A percentile compares a stretch with the other conserved stretches of the same genome.
These are phyloP conservation scores for Fistulinella staudtii DNA, from an alignment of 1,284 basidiomycete genomes.

Conservation along the genomic window DNA sequence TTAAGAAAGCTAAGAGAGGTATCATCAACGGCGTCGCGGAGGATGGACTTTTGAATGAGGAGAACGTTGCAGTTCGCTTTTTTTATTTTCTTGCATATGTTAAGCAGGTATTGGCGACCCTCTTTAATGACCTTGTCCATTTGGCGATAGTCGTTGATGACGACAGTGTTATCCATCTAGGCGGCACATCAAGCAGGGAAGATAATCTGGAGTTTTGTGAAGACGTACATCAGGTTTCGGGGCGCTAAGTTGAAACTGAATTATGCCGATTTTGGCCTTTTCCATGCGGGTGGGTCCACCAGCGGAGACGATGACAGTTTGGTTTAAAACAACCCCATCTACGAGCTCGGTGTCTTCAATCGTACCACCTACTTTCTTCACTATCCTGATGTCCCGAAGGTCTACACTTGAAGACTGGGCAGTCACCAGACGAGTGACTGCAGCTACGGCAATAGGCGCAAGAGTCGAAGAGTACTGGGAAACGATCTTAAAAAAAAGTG, in stretches of 20 bases:
- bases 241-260: constrained; percentile 97
- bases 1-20: constrained; percentile 98
- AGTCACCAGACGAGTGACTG: constrained; percentile 88
- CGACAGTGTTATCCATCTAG: constrained; percentile 99
- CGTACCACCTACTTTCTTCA: constrained; percentile 98
- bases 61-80: constrained; percentile 99
- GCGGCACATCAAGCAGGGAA: neutral
- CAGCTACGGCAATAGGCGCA: constrained; percentile 94
- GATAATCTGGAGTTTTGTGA: neutral
- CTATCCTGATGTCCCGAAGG: constrained; percentile 91
- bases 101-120: constrained; percentile 96
- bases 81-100: constrained; percentile 99
- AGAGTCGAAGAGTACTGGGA: constrained; percentile 98
- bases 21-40: constrained; percentile 98
- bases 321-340: constrained; percentile 94
- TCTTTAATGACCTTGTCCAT: constrained; percentile 99
- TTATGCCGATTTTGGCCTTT: constrained; percentile 97
- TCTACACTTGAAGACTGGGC: constrained; percentile 92
- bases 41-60: constrained; percentile 98
- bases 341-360: constrained; percentile 99
- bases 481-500: constrained; percentile 68
- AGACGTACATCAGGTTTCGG: constrained; percentile 92
- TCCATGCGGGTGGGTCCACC: constrained; percentile 95
- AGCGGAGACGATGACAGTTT: constrained; percentile 87
- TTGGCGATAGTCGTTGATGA: constrained; percentile 99